Percentiles rank a stretch among this genome's conserved stretches.
Conservation (phyloP, 306 rosid genomes). For the Luffa aegyptiaca region DNA sequence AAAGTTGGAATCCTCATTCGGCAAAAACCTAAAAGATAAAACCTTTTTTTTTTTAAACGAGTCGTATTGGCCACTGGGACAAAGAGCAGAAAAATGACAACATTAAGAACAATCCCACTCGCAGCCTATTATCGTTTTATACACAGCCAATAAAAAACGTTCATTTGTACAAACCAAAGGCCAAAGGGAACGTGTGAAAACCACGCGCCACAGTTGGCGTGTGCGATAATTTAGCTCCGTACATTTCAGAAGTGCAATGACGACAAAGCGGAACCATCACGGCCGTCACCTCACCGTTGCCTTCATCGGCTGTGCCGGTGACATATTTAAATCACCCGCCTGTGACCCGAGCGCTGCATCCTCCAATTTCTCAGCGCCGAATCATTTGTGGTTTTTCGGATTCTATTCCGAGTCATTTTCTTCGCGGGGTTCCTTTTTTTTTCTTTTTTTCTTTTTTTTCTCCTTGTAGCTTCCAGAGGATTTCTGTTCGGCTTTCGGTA, state of each 20-base stretch:
- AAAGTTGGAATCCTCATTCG: not conserved
- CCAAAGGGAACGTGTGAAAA: not conserved
- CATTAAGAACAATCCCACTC: not conserved
- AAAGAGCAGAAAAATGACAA: not conserved
- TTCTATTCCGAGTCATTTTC: constrained; percentile 16
- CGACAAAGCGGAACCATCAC: not conserved
- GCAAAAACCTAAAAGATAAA: constrained; percentile 3
- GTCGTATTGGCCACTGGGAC: constrained; percentile 9
- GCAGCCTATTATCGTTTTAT: not conserved
- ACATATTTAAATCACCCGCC: constrained; percentile 33
- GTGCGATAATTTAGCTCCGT: not conserved
- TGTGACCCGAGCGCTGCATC: constrained; percentile 6
- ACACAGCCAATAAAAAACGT: not conserved
- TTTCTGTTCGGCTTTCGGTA: not conserved
- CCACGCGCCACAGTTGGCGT: not conserved
- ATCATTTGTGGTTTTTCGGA: constrained; percentile 18
- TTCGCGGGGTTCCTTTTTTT: not conserved
- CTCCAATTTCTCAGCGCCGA: constrained; percentile 13
- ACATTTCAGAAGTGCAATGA: not conserved
- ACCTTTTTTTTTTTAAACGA: not conserved
- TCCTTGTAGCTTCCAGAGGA: not conserved
- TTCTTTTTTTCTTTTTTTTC: not conserved
- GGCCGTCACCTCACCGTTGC: constrained; percentile 6
- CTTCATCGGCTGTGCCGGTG: constrained; percentile 35
- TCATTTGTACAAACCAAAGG: not conserved